Conservation (phyloP, 352 stramenopile genomes). For the Globisporangium cylindrosporum region DNA sequence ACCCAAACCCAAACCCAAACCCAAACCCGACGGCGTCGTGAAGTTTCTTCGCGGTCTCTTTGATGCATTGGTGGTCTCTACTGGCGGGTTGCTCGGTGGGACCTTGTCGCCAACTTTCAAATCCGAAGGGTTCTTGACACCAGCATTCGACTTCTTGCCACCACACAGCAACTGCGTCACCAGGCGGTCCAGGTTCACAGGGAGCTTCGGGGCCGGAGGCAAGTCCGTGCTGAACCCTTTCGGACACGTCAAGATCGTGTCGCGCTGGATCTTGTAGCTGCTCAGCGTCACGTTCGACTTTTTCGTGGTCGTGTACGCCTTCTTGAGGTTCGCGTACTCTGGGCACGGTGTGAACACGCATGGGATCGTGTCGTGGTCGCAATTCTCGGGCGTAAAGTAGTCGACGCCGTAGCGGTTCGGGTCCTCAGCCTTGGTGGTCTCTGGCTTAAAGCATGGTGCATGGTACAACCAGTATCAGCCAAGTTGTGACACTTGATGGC, state of each 20-base stretch:
- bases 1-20: not conserved
- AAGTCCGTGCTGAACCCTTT: not conserved
- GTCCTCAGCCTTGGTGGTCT: not conserved
- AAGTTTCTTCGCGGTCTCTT: not conserved
- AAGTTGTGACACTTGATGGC: too few relatives aligned
- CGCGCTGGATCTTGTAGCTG: not conserved
- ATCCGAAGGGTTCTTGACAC: slow-evolving; percentile 24
- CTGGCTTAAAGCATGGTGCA: not conserved
- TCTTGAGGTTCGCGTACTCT: slow-evolving; percentile 66
- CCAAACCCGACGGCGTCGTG: not conserved
- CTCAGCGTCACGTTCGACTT: slow-evolving; percentile 23
- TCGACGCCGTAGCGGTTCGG: slow-evolving; percentile 32
- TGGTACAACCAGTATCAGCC: too few relatives aligned
- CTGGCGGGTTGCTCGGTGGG: not conserved
- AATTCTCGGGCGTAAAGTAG: slow-evolving; percentile 70
- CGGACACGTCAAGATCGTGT: not conserved
- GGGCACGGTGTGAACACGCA: slow-evolving; percentile 68
- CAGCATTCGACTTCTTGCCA: slow-evolving; percentile 50
- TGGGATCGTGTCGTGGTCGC: slow-evolving; percentile 48
- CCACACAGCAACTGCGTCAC: slow-evolving; percentile 51
- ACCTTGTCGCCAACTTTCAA: not conserved
- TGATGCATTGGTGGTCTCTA: not conserved
- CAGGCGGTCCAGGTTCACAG: slow-evolving; percentile 37
- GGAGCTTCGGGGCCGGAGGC: slow-evolving; percentile 21
- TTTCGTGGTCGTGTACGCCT: slow-evolving; percentile 61